phyloP scores from a whole-genome alignment of 2,329 filamentous ascomycete genomes.

The Colletotrichum tanaceti region DNA sequence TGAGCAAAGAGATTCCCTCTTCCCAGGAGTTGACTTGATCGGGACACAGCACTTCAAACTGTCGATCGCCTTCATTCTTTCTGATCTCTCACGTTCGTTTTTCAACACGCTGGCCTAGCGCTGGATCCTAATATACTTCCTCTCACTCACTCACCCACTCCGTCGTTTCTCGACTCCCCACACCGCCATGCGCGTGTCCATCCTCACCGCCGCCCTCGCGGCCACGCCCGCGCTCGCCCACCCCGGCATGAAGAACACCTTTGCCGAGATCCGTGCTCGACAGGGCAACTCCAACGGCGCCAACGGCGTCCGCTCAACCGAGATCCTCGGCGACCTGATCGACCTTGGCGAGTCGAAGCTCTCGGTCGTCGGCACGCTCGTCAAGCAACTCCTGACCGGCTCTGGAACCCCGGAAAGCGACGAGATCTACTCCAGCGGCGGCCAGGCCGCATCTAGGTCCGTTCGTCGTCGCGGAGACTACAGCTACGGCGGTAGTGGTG shows the following conservation, averaged over 20 bases:
- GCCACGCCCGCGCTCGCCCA: slow-evolving; percentile 32
- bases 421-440: slow-evolving; percentile 39
- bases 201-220: slow-evolving; percentile 37
- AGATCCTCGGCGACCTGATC: slow-evolving; percentile 53
- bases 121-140: neutral
- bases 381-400: slow-evolving; percentile 53
- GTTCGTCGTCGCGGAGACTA: slow-evolving; percentile 12
- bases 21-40: slow-evolving; percentile 1
- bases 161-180: slow-evolving; percentile 44
- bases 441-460: too few species aligned
- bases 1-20: slow-evolving; percentile 1
- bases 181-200: slow-evolving; percentile 24
- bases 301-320: neutral
- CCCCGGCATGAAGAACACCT: slow-evolving; percentile 38
- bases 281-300: slow-evolving; percentile 10
- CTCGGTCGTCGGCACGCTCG: slow-evolving; percentile 48
- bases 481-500: slow-evolving; percentile 1
- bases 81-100: slow-evolving; percentile 15
- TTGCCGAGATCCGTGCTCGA: slow-evolving; percentile 41
- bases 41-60: slow-evolving; percentile 1
- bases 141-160: neutral
- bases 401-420: slow-evolving; percentile 45
- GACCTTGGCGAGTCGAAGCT: slow-evolving; percentile 47
- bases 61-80: slow-evolving; percentile 1
- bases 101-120: slow-evolving; percentile 7